These are phyloP conservation scores for Stagonosporopsis chrysanthemi DNA, from an alignment of 2,329 filamentous ascomycete genomes.

Conservation along the genomic window DNA sequence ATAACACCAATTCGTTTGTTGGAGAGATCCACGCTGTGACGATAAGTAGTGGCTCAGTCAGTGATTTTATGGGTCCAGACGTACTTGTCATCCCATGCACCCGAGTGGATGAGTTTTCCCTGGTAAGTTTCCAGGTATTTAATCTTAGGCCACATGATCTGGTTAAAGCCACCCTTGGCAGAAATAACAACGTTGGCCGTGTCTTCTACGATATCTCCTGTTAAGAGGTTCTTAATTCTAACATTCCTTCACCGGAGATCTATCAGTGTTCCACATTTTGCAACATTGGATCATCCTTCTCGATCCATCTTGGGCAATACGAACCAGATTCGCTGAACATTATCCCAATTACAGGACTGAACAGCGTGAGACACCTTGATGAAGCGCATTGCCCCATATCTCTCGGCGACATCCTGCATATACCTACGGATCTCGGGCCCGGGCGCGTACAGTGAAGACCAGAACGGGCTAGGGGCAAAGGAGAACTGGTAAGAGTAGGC, in stretches of 20 bases:
- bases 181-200: constrained; percentile 41
- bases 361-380: constrained; percentile 49
- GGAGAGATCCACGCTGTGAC: constrained; percentile 39
- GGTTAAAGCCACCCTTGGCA: constrained; percentile 45
- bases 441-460: constrained; percentile 53
- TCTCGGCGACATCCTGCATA: constrained; percentile 44
- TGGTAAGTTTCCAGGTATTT: constrained; percentile 41
- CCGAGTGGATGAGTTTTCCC: constrained; percentile 48
- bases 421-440: constrained; percentile 50
- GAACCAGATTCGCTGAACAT: background rate
- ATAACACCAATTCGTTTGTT: constrained; percentile 48
- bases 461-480: constrained; percentile 53
- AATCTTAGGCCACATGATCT: constrained; percentile 44
- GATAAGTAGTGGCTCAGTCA: constrained; percentile 8
- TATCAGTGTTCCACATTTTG: constrained; percentile 9
- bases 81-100: constrained; percentile 45
- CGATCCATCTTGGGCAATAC: background rate
- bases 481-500: constrained; percentile 53
- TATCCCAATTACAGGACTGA: constrained; percentile 44
- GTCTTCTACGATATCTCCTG: constrained; percentile 37
- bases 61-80: background rate
- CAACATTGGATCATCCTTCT: background rate
- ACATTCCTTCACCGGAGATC: constrained; percentile 48
- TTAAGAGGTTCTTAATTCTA: constrained; percentile 42
- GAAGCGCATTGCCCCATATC: constrained; percentile 49